These are phyloP conservation scores for Aspergillus spinulosporus DNA, from an alignment of 2,329 filamentous ascomycete species.

Conservation along the genomic window DNA sequence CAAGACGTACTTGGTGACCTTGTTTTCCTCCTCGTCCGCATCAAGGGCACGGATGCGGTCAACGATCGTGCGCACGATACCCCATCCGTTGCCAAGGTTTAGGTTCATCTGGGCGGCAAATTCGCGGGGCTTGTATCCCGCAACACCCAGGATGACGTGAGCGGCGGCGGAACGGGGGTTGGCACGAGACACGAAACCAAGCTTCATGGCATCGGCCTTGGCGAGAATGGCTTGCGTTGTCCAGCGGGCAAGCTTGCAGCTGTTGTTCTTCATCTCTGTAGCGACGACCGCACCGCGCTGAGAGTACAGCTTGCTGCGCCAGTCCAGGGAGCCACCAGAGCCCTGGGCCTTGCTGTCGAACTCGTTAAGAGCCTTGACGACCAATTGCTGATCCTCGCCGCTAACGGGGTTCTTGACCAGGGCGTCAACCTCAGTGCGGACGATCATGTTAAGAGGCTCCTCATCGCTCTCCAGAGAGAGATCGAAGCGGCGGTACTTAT, in stretches of 20 bases:
- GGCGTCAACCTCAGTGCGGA: constrained; percentile 92
- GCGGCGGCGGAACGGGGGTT: constrained; percentile 91
- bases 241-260: constrained; percentile 97
- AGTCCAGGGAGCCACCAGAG: constrained; percentile 91
- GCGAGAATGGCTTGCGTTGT: constrained; percentile 95
- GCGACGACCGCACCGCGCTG: constrained; percentile 96
- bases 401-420: constrained; percentile 92
- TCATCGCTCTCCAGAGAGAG: constrained; percentile 87
- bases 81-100: constrained; percentile 95
- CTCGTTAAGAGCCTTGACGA: constrained; percentile 96
- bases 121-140: constrained; percentile 97
- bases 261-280: constrained; percentile 99
- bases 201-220: constrained; percentile 96
- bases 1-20: constrained; percentile 53
- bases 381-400: constrained; percentile 87
- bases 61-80: constrained; percentile 95
- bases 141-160: constrained; percentile 91
- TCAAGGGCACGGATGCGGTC: constrained; percentile 64
- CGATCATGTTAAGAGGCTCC: constrained; percentile 87
- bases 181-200: constrained; percentile 92
- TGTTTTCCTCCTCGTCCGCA: constrained; percentile 44
- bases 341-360: constrained; percentile 98
- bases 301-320: constrained; percentile 89
- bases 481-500: constrained; percentile 98
- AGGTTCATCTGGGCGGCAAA: constrained; percentile 98